These are phyloP conservation scores for Prunus mongolica DNA, from an alignment of 306 rosid genomes.

Conservation along the genomic window DNA sequence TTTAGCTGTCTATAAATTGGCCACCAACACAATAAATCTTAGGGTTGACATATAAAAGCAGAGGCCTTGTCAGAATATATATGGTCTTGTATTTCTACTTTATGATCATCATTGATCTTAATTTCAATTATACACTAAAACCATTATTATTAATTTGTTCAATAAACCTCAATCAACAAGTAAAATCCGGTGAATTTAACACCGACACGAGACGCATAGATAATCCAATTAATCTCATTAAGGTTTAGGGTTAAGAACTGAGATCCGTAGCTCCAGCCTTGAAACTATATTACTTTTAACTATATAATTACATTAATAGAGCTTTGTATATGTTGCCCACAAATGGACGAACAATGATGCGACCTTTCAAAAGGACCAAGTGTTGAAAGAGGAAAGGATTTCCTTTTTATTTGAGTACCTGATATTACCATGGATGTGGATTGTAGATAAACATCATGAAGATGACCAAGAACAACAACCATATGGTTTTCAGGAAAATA, in stretches of 20 bases:
- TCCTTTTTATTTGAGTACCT: not conserved
- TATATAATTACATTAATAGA: not conserved
- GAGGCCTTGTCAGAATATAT: slow-evolving; percentile 19
- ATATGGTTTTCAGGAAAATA: not conserved
- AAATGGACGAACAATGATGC: not conserved
- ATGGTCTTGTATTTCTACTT: slow-evolving; percentile 28
- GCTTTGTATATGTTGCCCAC: not conserved
- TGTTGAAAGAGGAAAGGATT: not conserved
- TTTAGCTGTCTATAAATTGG: slow-evolving; percentile 49
- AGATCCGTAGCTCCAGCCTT: not conserved
- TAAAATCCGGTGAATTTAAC: not conserved
- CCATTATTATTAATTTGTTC: not conserved
- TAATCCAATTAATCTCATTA: not conserved
- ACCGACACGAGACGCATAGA: not conserved
- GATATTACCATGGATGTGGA: slow-evolving; percentile 5
- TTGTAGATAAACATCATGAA: not conserved
- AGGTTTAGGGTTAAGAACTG: no score
- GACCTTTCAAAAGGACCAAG: slow-evolving; percentile 10
- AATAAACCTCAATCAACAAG: not conserved
- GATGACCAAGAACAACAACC: not conserved
- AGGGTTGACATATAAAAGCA: slow-evolving; percentile 51
- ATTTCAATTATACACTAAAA: not conserved
- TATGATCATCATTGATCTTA: not conserved
- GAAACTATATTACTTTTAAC: not conserved
- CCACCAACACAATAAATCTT: slow-evolving; percentile 47